phyloP scores from a whole-genome alignment of 345 rosid genomes.

The Brassica juncea region DNA sequence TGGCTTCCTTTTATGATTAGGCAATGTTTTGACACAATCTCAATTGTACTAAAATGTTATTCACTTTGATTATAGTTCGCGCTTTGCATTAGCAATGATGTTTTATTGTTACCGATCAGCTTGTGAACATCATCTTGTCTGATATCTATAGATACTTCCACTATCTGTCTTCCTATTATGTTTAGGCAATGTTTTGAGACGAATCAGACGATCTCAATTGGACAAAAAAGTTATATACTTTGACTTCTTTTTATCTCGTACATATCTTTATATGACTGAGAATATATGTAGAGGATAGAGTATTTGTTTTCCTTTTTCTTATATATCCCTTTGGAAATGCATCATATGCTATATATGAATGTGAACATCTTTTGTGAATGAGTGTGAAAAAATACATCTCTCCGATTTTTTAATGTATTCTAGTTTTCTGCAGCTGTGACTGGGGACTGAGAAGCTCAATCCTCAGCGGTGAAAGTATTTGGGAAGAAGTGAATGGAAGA shows the following conservation, averaged over 20 bases:
- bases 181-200: too few species aligned
- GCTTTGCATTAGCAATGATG: too few species aligned
- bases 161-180: too few species aligned
- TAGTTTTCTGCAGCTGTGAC: constrained; percentile 73
- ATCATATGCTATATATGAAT: constrained; percentile 7
- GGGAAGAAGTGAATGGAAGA: constrained; percentile 39
- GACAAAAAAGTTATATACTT: too few species aligned
- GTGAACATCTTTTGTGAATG: constrained; percentile 1
- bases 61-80: too few species aligned
- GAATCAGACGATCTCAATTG: too few species aligned
- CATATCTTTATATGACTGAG: too few species aligned
- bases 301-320: background rate
- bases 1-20: constrained; percentile 9
- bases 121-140: too few species aligned
- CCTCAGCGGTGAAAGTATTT: constrained; percentile 42
- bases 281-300: background rate
- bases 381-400: constrained; percentile 4
- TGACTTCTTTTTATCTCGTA: too few species aligned
- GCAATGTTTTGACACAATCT: background rate
- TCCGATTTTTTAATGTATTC: constrained; percentile 30
- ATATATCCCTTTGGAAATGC: constrained; percentile 4
- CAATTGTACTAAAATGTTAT: too few species aligned
- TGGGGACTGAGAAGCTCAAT: constrained; percentile 69
- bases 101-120: too few species aligned
- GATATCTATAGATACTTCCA: too few species aligned